Base-by-base conservation (phyloP, 2,329 filamentous ascomycete genomes). In the Exserohilum rostratum region DNA sequence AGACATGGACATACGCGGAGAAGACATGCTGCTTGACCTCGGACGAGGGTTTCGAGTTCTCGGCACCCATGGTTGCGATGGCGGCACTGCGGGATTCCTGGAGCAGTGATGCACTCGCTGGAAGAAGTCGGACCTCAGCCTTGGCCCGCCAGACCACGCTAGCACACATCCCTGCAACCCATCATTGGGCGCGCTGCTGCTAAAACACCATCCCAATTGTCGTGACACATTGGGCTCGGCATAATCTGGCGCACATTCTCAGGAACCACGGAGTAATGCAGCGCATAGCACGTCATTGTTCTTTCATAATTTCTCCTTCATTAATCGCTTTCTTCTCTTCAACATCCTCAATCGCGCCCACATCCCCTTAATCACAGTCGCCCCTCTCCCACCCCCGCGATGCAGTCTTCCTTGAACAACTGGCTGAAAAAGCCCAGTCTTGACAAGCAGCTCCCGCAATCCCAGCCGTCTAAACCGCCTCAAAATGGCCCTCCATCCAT, bases 11-110 rank as follows among this genome's bases (percentile, higher is more conserved):
- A 57, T 77, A 87, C 85, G 85, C 80, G 46, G 82, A 79, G 75
- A 88, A 88, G 70, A 87, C 78, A 77, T 87, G 85, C 76, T 85
- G 83, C 65, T 80, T 74, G 55, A 73, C 77, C 67, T 79, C 75
- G 60, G 76, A 77, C 60, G 82, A 79, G 65, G 82, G 82, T 77
- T 87, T 87, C 48, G 85, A 88, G 76, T 81, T 80, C 65, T 83
- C 83, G 70, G 82, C 81, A 73, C 85, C 85, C 85, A 88, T 88
- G 72, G 47, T 70, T 69, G 67, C 58, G 62, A 51, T 57, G 60
- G 48, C 56, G 60, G 58, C 40, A 51, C 49, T 58, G 60, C 58
- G 57, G 60, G 56, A 50, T 62, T 62, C 60, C 50, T 49, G 46
- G 49, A 47, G 58, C 62, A 65, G 62, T 59, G 64, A 68, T 68